Percentiles rank a stretch among this genome's conserved stretches.
These are phyloP conservation scores for Ceriops zippeliana DNA, from an alignment of 345 rosid species.

Conservation along the genomic window DNA sequence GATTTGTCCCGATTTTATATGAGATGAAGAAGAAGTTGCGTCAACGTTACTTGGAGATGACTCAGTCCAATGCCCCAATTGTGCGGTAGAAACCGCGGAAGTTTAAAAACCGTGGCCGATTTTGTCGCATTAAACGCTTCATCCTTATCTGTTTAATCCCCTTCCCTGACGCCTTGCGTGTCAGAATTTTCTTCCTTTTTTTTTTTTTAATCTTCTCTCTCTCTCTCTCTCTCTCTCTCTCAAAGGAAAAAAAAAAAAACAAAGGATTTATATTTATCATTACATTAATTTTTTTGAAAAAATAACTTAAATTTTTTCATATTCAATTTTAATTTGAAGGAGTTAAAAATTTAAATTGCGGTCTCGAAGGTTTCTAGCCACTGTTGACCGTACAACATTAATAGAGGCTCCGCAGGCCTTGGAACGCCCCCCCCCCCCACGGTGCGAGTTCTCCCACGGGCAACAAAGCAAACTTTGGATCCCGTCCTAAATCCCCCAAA, in stretches of 20 bases:
- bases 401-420: not conserved
- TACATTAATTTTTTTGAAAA: no score
- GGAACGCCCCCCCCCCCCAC: slow-evolving; percentile 5
- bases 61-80: not conserved
- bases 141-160: no score
- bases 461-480: not conserved
- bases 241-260: no score
- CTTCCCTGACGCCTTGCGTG: no score
- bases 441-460: slow-evolving; percentile 30
- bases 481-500: not conserved
- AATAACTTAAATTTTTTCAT: no score
- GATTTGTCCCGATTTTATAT: not conserved
- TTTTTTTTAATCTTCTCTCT: no score
- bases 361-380: not conserved
- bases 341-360: not conserved
- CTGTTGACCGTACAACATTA: not conserved
- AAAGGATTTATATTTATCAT: no score
- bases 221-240: no score
- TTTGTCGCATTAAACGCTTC: not conserved
- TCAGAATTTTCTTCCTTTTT: no score
- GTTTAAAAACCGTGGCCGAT: not conserved
- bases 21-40: not conserved
- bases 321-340: no score
- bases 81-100: not conserved
- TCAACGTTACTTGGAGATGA: not conserved